Evolutionary conservation across 2,329 filamentous ascomycete species (phyloP).

Genomic region (Diaporthe eres): DNA sequence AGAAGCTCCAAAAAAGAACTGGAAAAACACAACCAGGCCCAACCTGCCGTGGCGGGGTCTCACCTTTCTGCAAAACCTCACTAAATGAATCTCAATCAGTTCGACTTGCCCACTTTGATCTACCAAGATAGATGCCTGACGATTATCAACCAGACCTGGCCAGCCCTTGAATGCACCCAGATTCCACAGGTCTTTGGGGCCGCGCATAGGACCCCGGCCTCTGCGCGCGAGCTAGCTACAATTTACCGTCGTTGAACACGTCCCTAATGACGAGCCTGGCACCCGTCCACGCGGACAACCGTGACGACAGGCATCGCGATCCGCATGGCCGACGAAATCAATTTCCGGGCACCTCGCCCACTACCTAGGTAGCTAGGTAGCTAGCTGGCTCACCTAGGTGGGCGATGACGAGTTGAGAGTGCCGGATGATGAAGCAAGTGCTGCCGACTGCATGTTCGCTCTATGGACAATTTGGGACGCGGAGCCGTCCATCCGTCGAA

Average conservation of each 20-base stretch:
- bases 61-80: constrained; percentile 29
- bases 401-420: neutral
- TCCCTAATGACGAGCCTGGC: neutral
- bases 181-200: neutral
- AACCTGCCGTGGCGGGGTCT: constrained; percentile 31
- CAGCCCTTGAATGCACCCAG: neutral
- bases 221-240: neutral
- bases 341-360: neutral
- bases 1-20: neutral
- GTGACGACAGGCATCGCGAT: neutral
- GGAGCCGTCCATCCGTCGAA: constrained; percentile 4
- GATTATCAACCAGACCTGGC: neutral
- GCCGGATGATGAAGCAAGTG: neutral
- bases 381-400: neutral
- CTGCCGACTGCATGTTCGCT: neutral
- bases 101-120: no score
- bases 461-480: neutral
- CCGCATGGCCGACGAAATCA: neutral
- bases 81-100: constrained; percentile 22
- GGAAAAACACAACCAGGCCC: constrained; percentile 41
- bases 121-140: neutral
- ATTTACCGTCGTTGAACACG: neutral
- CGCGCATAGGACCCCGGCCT: neutral
- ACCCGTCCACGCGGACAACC: neutral
- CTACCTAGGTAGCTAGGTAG: neutral